phyloP scores from a whole-genome alignment of 331 rosid species.

The Telfairia occidentalis region DNA sequence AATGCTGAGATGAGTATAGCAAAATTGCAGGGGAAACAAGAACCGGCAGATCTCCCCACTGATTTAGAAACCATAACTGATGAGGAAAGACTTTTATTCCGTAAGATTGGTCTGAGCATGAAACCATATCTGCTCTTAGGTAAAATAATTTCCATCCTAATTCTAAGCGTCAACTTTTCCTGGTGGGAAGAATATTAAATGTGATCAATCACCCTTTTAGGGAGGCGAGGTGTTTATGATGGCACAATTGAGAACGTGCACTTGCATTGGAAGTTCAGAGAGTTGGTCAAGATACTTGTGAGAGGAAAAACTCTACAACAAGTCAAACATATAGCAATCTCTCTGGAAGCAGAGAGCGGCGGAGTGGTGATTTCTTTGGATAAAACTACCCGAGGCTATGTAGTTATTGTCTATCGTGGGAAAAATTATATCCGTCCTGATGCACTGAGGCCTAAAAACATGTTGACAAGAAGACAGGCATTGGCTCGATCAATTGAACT shows the following conservation, averaged over 20 bases:
- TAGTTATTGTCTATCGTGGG: constrained; percentile 70
- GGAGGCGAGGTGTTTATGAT: constrained; percentile 68
- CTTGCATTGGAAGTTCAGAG: constrained; percentile 86
- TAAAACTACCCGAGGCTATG: constrained; percentile 59
- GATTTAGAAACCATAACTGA: constrained; percentile 79
- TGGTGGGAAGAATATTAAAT: constrained; percentile 6
- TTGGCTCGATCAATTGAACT: constrained; percentile 75
- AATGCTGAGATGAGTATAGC: constrained; percentile 68
- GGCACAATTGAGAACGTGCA: constrained; percentile 95
- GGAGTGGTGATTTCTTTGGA: constrained; percentile 80
- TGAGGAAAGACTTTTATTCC: constrained; percentile 70
- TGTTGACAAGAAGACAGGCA: constrained; percentile 69
- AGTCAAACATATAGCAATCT: constrained; percentile 65
- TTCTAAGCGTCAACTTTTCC: constrained; percentile 16
- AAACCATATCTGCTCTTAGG: constrained; percentile 75
- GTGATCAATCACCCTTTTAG: constrained; percentile 32
- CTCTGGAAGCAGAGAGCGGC: constrained; percentile 95
- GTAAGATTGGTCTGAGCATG: constrained; percentile 85
- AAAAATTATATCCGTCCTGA: constrained; percentile 67
- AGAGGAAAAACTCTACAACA: constrained; percentile 58
- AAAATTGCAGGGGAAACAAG: constrained; percentile 49
- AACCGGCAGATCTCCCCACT: constrained; percentile 66
- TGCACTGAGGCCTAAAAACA: constrained; percentile 49
- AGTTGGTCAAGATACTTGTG: constrained; percentile 73
- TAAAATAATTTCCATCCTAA: constrained; percentile 28